A percentile compares a stretch with the other conserved stretches of the same genome.
phyloP scores from a whole-genome alignment of 1,284 basidiomycete genomes.

The Cryptococcus sp. region DNA sequence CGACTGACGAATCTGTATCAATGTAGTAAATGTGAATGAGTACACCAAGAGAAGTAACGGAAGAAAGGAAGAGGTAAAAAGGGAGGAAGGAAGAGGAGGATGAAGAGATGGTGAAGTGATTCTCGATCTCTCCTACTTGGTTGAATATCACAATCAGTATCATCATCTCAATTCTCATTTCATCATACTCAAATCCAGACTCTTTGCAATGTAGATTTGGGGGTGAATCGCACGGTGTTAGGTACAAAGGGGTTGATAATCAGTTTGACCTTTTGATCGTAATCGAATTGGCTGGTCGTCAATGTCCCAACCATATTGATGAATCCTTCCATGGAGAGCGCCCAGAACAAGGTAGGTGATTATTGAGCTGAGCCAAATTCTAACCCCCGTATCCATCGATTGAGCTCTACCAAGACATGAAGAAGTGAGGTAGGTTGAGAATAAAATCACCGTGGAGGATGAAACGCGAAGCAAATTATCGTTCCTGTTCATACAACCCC shows the following conservation, averaged over 20 bases:
- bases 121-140: neutral
- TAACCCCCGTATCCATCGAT: too few species aligned
- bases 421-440: too few species aligned
- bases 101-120: neutral
- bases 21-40: neutral
- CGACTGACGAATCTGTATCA: neutral
- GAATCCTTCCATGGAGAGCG: too few species aligned
- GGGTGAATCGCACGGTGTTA: neutral
- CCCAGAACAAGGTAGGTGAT: too few species aligned
- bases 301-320: too few species aligned
- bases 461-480: too few species aligned
- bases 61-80: neutral
- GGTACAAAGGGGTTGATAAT: neutral
- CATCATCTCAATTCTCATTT: neutral
- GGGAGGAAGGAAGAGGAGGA: neutral
- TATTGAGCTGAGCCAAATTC: too few species aligned
- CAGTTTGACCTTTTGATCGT: neutral
- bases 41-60: neutral
- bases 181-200: neutral
- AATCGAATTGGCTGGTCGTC: neutral
- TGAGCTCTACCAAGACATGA: too few species aligned
- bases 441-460: too few species aligned
- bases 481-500: too few species aligned
- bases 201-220: neutral
- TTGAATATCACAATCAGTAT: neutral